Percentiles rank a stretch among this genome's conserved stretches.
phyloP scores from a whole-genome alignment of 495 filamentous ascomycete species.

The Daldinia concentrica region DNA sequence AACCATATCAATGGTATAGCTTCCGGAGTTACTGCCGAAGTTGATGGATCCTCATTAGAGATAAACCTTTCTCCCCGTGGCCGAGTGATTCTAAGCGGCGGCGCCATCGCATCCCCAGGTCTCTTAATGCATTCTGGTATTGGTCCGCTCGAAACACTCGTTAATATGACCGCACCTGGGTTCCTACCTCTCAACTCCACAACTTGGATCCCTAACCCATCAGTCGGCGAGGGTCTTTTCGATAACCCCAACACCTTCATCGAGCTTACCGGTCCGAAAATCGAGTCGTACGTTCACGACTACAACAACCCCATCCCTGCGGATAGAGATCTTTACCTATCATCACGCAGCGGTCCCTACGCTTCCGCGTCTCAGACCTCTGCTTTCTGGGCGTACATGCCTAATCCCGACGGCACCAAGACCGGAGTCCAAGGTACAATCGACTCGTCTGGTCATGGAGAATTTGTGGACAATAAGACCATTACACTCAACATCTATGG shows the following conservation, averaged over 20 bases:
- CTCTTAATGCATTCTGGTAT: slow-evolving; percentile 67
- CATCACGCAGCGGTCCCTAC: slow-evolving; percentile 49
- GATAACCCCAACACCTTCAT: slow-evolving; percentile 59
- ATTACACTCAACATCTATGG: slow-evolving; percentile 57
- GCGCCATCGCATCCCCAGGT: slow-evolving; percentile 64
- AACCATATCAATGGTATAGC: slow-evolving; percentile 57
- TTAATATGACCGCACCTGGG: slow-evolving; percentile 37
- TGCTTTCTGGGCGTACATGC: slow-evolving; percentile 53
- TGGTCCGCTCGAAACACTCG: slow-evolving; percentile 47
- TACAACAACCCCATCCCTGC: slow-evolving; percentile 47
- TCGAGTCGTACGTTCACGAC: slow-evolving; percentile 50
- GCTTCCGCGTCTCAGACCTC: slow-evolving; percentile 51
- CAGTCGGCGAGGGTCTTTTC: slow-evolving; percentile 52
- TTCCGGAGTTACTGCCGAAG: slow-evolving; percentile 56
- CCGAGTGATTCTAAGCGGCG: slow-evolving; percentile 63
- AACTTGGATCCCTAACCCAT: slow-evolving; percentile 50
- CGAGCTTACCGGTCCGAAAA: slow-evolving; percentile 46
- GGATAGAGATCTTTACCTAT: slow-evolving; percentile 49
- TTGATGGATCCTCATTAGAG: slow-evolving; percentile 54
- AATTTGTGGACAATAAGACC: slow-evolving; percentile 45
- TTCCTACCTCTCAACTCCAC: slow-evolving; percentile 33
- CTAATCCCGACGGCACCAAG: slow-evolving; percentile 45
- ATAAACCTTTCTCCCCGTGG: slow-evolving; percentile 58
- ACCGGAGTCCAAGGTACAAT: slow-evolving; percentile 53
- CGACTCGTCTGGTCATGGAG: slow-evolving; percentile 49